Evolutionary conservation across 768 basidiomycete species (phyloP), one percentile per base, ranked within the genome.

Genomic region (Tulasnella sp.): DNA sequence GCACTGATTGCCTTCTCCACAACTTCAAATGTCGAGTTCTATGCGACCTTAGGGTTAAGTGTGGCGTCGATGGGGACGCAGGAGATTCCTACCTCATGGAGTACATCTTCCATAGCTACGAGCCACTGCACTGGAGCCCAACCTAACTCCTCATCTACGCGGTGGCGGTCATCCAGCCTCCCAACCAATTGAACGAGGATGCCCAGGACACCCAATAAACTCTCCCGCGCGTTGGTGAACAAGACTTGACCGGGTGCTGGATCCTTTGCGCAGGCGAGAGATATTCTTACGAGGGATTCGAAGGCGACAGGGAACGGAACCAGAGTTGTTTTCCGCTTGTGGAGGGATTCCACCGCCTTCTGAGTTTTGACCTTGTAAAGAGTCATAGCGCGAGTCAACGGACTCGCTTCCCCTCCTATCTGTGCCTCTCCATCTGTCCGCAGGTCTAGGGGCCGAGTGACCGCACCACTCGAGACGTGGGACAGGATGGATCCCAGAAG

Each of bases 111-210:
- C 62, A 92, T 75, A 7, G 79, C 78, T 1, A 82, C 76, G 7
- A 91, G 79, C 94, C 94, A 97, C 34, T 80, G 77, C 0, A 79
- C 77, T 5, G 91, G 87, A 59, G 87, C 78, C 92, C 92, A 94
- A 0, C 2, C n/a, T 7, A 72, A 34, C n/a, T 39, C 36, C 9
- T 11, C 39, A 7, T 37, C 59, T 22, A 47, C 32, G 4, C 35
- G 35, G 16, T 22, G 35, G 3, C 52, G 42, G 29, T 47, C 42
- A 12, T 70, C 69, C 29, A 70, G 32, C 34, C 52, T 29, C 17
- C 22, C n/a, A 3, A 36, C 42, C 37, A 70, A 22, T 22, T 52
- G 34, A 80, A 81, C 74, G 83, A 81, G 40, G 90, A 79, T 12
- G 91, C 79, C 0, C 80, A 79, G 63, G 91, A 78, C 14, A 83